These are phyloP conservation scores for Phyllostachys edulis DNA, from an alignment of 176 grass and related monocot genomes.

Conservation along the genomic window DNA sequence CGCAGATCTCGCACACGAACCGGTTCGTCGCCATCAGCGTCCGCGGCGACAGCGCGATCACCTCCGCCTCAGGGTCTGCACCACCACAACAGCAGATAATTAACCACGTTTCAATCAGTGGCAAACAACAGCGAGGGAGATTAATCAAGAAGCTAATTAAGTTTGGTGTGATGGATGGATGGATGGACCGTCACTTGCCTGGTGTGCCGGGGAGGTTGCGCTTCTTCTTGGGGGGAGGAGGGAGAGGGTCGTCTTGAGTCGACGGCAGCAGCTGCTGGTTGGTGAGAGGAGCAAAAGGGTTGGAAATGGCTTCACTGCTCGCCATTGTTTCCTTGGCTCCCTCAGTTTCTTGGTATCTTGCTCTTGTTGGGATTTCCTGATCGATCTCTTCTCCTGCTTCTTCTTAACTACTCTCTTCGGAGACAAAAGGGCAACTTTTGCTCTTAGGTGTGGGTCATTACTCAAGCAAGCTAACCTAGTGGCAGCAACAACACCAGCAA, in stretches of 20 bases:
- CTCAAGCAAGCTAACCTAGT: constrained; percentile 36
- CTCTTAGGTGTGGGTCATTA: constrained; percentile 50
- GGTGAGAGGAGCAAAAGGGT: constrained; percentile 47
- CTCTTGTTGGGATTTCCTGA: constrained; percentile 6
- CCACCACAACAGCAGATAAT: not conserved
- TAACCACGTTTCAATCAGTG: not conserved
- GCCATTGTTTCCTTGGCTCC: constrained; percentile 40
- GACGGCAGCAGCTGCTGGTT: constrained; percentile 26
- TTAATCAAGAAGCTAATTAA: not conserved
- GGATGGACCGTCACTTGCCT: constrained; percentile 45
- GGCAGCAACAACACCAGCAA: constrained; percentile 33
- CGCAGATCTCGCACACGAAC: constrained; percentile 95
- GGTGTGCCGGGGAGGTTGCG: constrained; percentile 94
- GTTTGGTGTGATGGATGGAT: not conserved
- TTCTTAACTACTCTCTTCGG: constrained; percentile 27
- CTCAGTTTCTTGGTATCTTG: not conserved
- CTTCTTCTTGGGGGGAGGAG: constrained; percentile 83
- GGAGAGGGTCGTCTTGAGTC: constrained; percentile 34
- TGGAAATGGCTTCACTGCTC: constrained; percentile 48
- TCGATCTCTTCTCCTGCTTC: not conserved
- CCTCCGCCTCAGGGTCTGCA: constrained; percentile 85
- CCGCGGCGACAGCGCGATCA: constrained; percentile 75
- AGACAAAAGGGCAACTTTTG: constrained; percentile 54
- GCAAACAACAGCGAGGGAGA: not conserved
- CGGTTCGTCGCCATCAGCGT: constrained; percentile 84